phyloP scores from a whole-genome alignment of 495 filamentous ascomycete genomes.

The Massariosphaeria phaeospora region DNA sequence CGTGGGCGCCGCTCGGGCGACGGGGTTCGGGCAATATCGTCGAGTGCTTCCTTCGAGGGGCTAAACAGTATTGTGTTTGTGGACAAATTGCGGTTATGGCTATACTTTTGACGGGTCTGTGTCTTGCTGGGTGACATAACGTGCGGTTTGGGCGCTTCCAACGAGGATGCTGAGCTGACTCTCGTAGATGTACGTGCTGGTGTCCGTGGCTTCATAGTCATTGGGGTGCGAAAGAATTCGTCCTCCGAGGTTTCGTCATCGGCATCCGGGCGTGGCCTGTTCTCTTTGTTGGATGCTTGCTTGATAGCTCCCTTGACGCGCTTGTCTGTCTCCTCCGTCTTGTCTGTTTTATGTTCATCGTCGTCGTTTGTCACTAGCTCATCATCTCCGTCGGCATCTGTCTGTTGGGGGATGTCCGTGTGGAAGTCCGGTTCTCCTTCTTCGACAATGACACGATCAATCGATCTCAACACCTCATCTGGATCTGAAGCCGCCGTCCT shows the following conservation, averaged over 20 bases:
- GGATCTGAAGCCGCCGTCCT: constrained; percentile 56
- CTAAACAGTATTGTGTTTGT: constrained; percentile 75
- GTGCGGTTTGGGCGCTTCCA: neutral
- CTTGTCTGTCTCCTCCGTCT: too few relatives aligned
- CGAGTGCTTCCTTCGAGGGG: constrained; percentile 45
- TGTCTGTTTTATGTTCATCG: constrained; percentile 38
- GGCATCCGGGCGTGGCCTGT: neutral
- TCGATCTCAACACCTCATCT: constrained; percentile 40
- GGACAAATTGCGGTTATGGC: constrained; percentile 63
- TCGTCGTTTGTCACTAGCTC: constrained; percentile 79
- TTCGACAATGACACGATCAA: constrained; percentile 24
- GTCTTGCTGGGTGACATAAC: constrained; percentile 19
- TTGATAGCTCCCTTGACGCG: too few relatives aligned
- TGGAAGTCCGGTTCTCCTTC: constrained; percentile 38
- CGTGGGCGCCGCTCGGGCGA: constrained; percentile 15
- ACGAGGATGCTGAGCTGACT: constrained; percentile 15
- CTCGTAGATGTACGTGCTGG: constrained; percentile 6
- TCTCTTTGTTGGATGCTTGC: constrained; percentile 18
- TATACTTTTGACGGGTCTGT: constrained; percentile 36
- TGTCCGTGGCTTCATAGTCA: constrained; percentile 23
- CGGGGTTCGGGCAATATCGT: constrained; percentile 28
- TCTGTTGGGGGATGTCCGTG: constrained; percentile 50
- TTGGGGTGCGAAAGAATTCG: constrained; percentile 38
- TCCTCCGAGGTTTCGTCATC: constrained; percentile 24
- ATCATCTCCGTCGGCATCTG: constrained; percentile 81